Percentiles rank a stretch among this genome's conserved stretches.
These are phyloP conservation scores for Inonotus hispidus DNA, from an alignment of 1,284 basidiomycete species.

Conservation along the genomic window DNA sequence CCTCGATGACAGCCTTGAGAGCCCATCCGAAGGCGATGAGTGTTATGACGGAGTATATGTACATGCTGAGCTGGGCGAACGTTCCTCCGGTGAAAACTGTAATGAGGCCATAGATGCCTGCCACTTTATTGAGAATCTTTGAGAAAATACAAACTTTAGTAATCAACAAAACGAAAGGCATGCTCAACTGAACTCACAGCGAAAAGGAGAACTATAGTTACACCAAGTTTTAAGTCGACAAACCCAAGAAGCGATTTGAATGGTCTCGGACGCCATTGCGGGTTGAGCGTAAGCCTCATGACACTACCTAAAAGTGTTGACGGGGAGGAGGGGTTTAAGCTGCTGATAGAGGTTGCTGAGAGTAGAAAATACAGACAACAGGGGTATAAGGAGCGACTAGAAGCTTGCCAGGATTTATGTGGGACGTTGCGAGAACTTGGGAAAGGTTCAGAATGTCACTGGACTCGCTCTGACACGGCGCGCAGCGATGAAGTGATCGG, in stretches of 20 bases:
- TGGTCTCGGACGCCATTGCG: conserved; percentile 75
- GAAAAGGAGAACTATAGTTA: conserved; percentile 80
- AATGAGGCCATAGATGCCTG: conserved; percentile 93
- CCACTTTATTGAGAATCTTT: conserved; percentile 95
- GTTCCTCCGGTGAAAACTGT: conserved; percentile 86
- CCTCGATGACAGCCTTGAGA: conserved; percentile 77
- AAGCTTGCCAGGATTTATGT: conserved; percentile 16
- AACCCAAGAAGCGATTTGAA: conserved; percentile 77
- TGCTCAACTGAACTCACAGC: conserved; percentile 50
- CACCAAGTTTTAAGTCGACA: conserved; percentile 87
- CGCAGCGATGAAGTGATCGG: conserved; percentile 9
- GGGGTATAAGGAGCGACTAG: conserved; percentile 10
- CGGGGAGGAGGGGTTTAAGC: neutral
- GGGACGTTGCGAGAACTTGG: conserved; percentile 5
- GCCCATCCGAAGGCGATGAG: conserved; percentile 87
- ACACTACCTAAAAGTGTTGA: neutral
- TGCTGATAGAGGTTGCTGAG: neutral
- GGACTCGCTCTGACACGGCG: neutral
- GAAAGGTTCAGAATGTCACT: neutral
- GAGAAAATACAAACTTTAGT: neutral
- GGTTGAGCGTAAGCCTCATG: conserved; percentile 77
- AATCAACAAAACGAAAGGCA: neutral
- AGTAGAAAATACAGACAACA: neutral
- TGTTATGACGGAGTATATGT: conserved; percentile 86
- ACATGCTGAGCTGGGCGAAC: conserved; percentile 86